Evolutionary conservation across 2,329 filamentous ascomycete species (phyloP).

Genomic region (Xylariales sp.): DNA sequence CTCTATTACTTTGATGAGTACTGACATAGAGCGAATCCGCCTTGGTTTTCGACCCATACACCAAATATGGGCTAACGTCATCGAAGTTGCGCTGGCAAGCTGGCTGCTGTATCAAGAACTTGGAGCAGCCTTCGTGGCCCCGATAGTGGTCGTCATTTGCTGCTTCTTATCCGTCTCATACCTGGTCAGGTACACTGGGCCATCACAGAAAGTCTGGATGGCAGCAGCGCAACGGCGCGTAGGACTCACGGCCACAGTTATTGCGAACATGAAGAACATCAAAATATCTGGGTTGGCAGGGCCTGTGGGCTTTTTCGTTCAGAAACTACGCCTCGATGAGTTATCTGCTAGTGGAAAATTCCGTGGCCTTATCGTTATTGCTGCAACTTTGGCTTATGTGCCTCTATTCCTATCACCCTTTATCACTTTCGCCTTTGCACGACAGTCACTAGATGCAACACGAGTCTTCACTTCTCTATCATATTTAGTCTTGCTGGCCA

Average conservation of each 20-base stretch:
- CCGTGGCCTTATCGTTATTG: constrained; percentile 27
- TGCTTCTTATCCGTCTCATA: constrained; percentile 12
- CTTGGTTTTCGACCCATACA: constrained; percentile 29
- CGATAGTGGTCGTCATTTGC: constrained; percentile 36
- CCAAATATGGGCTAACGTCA: constrained; percentile 32
- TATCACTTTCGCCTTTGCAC: constrained; percentile 26
- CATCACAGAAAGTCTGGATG: constrained; percentile 31
- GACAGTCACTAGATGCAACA: constrained; percentile 16
- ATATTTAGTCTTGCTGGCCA: constrained; percentile 31
- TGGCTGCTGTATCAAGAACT: constrained; percentile 43
- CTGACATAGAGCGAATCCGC: constrained; percentile 39
- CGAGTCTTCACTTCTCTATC: constrained; percentile 36
- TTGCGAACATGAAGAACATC: constrained; percentile 36
- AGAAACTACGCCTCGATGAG: constrained; percentile 29
- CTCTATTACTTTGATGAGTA: constrained; percentile 41
- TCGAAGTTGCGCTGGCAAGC: constrained; percentile 39
- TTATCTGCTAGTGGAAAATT: constrained; percentile 29
- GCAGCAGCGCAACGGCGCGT: constrained; percentile 25
- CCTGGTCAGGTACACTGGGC: constrained; percentile 18
- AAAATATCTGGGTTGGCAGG: constrained; percentile 32
- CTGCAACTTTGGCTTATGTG: constrained; percentile 23
- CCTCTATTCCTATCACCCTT: constrained; percentile 16
- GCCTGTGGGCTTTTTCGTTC: constrained; percentile 24
- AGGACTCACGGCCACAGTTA: constrained; percentile 24
- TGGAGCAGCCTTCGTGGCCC: constrained; percentile 41